Conservation (phyloP, 345 rosid species). For the Cardamine occulta region DNA sequence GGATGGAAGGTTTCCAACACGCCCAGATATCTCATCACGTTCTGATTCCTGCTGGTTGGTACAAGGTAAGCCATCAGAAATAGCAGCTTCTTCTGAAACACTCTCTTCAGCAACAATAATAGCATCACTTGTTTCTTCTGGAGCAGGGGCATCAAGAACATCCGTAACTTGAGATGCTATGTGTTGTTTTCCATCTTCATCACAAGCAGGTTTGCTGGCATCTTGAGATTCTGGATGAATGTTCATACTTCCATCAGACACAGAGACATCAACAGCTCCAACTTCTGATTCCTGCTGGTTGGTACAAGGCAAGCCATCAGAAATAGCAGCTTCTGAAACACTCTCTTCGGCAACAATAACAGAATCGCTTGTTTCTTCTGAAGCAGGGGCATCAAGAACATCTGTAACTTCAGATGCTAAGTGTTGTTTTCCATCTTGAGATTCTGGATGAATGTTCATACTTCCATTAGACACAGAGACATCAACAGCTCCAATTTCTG, state of each 20-base stretch:
- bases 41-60: constrained; percentile 44
- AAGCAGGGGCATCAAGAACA: constrained; percentile 36
- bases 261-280: constrained; percentile 34
- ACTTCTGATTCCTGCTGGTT: constrained; percentile 23
- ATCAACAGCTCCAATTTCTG: constrained; percentile 37
- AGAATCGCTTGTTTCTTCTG: constrained; percentile 32
- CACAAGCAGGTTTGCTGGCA: constrained; percentile 31
- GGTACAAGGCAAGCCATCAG: no score
- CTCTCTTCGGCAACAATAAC: no score
- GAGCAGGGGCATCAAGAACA: constrained; percentile 36
- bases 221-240: constrained; percentile 37
- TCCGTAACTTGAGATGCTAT: constrained; percentile 39
- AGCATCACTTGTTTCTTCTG: constrained; percentile 42
- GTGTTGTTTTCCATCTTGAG: constrained; percentile 33
- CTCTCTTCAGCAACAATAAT: constrained; percentile 35
- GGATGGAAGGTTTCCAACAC: constrained; percentile 36
- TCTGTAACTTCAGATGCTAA: constrained; percentile 39
- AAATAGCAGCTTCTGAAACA: constrained; percentile 40
- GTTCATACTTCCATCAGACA: constrained; percentile 32
- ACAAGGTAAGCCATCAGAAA: constrained; percentile 36
- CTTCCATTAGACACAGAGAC: constrained; percentile 35
- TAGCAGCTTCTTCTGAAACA: constrained; percentile 37
- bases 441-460: constrained; percentile 34
- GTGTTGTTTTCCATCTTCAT: constrained; percentile 20
- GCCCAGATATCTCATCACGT: constrained; percentile 37